Conservation (phyloP, 768 basidiomycete genomes). For the Suillus weaverae region DNA sequence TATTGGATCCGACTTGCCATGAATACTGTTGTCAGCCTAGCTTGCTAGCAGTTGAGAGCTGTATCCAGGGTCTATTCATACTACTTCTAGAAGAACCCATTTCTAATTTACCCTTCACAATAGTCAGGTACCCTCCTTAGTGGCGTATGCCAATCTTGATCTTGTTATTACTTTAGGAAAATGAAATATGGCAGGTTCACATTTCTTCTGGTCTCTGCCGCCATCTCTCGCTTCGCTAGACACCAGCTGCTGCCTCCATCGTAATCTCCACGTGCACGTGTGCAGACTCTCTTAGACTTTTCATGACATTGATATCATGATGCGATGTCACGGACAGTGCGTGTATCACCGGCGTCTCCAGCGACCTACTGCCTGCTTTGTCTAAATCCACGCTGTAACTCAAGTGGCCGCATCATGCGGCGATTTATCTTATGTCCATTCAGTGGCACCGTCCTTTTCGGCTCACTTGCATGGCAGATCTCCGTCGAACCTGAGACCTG, state of each 20-base stretch:
- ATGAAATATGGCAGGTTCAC: constrained; percentile 1
- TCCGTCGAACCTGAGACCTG: constrained; percentile 16
- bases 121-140: constrained; percentile 2
- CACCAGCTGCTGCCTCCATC: not conserved
- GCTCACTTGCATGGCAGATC: constrained; percentile 8
- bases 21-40: constrained; percentile 30
- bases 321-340: not conserved
- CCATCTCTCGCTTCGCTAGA: constrained; percentile 1
- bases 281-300: too few relatives aligned
- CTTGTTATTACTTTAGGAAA: constrained; percentile 1
- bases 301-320: not conserved
- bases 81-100: constrained; percentile 23
- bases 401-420: too few relatives aligned
- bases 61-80: constrained; percentile 35
- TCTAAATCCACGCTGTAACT: not conserved
- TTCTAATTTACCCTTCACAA: constrained; percentile 10
- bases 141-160: constrained; percentile 2
- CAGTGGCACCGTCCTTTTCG: constrained; percentile 3
- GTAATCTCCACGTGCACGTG: constrained; percentile 1
- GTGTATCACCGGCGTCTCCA: not conserved
- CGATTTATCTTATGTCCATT: not conserved
- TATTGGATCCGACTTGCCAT: constrained; percentile 31
- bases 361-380: not conserved
- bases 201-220: not conserved
- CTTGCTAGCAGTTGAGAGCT: constrained; percentile 23